Evolutionary conservation across 768 basidiomycete species (phyloP), one percentile per base, ranked within the genome.

Genomic region (Trametes punicea): DNA sequence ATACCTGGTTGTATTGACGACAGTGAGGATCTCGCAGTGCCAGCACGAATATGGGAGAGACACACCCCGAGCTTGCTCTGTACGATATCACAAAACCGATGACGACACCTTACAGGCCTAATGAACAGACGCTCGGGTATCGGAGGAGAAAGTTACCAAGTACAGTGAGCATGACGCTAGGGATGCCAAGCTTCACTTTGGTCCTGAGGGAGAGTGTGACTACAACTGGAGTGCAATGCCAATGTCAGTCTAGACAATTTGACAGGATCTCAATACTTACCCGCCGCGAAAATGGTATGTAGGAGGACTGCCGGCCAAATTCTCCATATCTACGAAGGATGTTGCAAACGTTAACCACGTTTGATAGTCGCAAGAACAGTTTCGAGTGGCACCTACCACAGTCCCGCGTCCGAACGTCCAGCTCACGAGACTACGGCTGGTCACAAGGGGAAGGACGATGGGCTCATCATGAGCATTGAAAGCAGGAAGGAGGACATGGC

Each of bases 291-390:
- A 4, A 74, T 46, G 4, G 84, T 84, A 65, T 85, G 81, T 23
- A 85, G 64, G n/a, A 83, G 59, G 2, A 85, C 83, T 0, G 83
- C 83, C 1, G 83, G 83, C 84, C 84, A 87, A 62, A 85, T 84
- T 50, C 78, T 75, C 79, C 81, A 84, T 11, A 85, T 75, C 70
- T 73, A 26, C 13, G 6, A 27, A 10, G n/a, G 20, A 16, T 13
- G 1, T 7, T 8, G 1, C 13, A 2, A 25, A 10, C 30, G 23
- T 26, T n/a, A 33, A 20, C 4, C 31, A 52, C 1, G 33, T 16
- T 8, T 15, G 5, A 42, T 18, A 8, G 11, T 30, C 4, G n/a
- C n/a, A n/a, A n/a, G 8, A 8, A n/a, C 20, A 40, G 29, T 4
- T n/a, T 21, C 9, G 15, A 5, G 18, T 4, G 5, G 39, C 5